Evolutionary conservation across 2,329 filamentous ascomycete genomes (phyloP).

Genomic region (Trichoderma koningiopsis): DNA sequence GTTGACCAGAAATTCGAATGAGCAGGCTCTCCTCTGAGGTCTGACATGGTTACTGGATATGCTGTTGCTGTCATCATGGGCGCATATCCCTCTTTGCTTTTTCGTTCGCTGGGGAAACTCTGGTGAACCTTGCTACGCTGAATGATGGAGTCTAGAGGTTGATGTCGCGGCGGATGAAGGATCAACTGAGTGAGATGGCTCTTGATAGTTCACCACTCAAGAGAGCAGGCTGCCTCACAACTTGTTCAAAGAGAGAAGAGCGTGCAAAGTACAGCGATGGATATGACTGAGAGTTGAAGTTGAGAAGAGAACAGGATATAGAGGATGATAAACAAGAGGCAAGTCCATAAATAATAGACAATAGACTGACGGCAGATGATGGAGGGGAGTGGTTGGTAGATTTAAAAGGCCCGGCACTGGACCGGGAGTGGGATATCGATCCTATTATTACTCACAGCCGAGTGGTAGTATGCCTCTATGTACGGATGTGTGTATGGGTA

Average conservation of each 20-base stretch:
- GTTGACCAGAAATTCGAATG: conserved; percentile 61
- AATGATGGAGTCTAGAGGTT: background rate
- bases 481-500: background rate
- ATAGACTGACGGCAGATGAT: conserved; percentile 47
- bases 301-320: conserved; percentile 29
- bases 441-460: conserved; percentile 24
- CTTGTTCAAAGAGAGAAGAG: background rate
- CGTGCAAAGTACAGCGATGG: background rate
- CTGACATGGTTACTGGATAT: conserved; percentile 64
- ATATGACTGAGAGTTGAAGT: background rate
- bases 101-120: conserved; percentile 8
- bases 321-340: conserved; percentile 43
- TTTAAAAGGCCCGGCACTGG: conserved; percentile 54
- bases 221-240: background rate
- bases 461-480: background rate
- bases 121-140: background rate
- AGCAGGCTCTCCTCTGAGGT: conserved; percentile 61
- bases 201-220: conserved; percentile 5
- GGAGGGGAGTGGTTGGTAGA: conserved; percentile 47
- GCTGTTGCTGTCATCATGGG: conserved; percentile 62
- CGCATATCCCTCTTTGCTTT: conserved; percentile 46
- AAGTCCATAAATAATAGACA: conserved; percentile 42
- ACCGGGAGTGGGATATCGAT: conserved; percentile 44
- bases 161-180: background rate
- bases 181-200: background rate